A percentile compares a stretch with the other conserved stretches of the same genome.
Evolutionary conservation across 176 grass and related monocot genomes (phyloP).

Genomic region (Zizania latifolia): DNA sequence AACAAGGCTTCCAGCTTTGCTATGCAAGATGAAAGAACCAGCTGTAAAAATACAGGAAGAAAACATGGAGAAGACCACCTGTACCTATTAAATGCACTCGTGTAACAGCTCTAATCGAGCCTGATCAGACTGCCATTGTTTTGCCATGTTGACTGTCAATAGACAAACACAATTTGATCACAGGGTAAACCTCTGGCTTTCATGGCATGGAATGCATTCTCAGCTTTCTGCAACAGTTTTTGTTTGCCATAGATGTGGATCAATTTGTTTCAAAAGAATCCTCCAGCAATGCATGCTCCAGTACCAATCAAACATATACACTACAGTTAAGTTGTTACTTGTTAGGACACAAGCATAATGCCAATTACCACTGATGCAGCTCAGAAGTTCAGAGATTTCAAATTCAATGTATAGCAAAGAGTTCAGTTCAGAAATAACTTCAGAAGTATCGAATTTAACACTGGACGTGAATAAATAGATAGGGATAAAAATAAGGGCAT

Average conservation of each 20-base stretch:
- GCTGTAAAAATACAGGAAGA: slow-evolving; percentile 7
- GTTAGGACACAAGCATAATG: background rate
- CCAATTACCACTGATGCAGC: background rate
- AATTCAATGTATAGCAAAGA: background rate
- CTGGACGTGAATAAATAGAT: background rate
- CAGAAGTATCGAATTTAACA: background rate
- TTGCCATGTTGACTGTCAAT: slow-evolving; percentile 9
- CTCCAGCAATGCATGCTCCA: slow-evolving; percentile 57
- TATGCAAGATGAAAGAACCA: slow-evolving; percentile 23
- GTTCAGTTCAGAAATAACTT: background rate
- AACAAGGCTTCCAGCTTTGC: slow-evolving; percentile 66
- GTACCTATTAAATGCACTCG: background rate
- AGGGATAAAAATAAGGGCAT: background rate
- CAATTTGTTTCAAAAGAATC: slow-evolving; percentile 71
- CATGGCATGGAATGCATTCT: slow-evolving; percentile 57
- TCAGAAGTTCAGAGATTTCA: background rate
- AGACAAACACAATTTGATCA: slow-evolving; percentile 52
- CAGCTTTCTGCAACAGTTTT: slow-evolving; percentile 62
- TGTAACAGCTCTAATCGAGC: slow-evolving; percentile 13
- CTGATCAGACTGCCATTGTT: background rate
- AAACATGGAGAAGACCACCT: slow-evolving; percentile 7
- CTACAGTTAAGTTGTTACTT: background rate
- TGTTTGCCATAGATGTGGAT: slow-evolving; percentile 69
- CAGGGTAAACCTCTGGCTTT: slow-evolving; percentile 62
- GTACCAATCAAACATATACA: slow-evolving; percentile 35